Percentiles rank a stretch among this genome's conserved stretches.
Conservation (phyloP, 306 rosid genomes). For the Parietaria judaica region DNA sequence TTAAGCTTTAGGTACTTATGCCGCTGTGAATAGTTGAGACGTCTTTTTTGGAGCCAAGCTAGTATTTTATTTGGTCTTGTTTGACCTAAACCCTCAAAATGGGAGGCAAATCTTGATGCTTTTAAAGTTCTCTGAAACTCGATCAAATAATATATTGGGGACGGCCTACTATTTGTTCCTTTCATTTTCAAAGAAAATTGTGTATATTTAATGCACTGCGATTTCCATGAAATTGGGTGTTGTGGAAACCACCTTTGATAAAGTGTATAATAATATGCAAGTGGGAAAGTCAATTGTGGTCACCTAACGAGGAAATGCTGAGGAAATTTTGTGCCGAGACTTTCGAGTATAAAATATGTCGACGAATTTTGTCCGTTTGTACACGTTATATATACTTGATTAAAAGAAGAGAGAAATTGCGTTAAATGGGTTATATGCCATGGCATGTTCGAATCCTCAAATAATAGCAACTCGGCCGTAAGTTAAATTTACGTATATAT, state of each 20-base stretch:
- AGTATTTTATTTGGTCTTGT: not conserved
- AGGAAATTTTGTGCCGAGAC: not conserved
- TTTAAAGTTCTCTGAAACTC: slow-evolving; percentile 2
- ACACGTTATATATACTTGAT: too few species aligned
- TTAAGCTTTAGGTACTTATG: too few species aligned
- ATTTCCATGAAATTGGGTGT: slow-evolving; percentile 7
- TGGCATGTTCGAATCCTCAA: too few species aligned
- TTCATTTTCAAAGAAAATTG: not conserved
- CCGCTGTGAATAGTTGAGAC: not conserved
- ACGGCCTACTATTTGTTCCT: not conserved
- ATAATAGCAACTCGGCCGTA: too few species aligned
- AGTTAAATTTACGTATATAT: too few species aligned
- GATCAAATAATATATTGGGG: not conserved
- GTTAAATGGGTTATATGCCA: too few species aligned
- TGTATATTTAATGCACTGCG: not conserved
- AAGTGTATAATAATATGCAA: not conserved
- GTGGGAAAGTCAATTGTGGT: slow-evolving; percentile 2
- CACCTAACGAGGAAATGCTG: not conserved
- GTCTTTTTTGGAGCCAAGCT: too few species aligned
- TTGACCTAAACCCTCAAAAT: not conserved
- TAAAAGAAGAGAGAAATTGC: too few species aligned
- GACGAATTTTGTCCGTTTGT: too few species aligned
- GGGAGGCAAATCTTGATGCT: not conserved
- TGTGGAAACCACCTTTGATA: not conserved
- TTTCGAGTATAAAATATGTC: too few species aligned